phyloP scores from a whole-genome alignment of 306 rosid species.

The Bauhinia variegata region DNA sequence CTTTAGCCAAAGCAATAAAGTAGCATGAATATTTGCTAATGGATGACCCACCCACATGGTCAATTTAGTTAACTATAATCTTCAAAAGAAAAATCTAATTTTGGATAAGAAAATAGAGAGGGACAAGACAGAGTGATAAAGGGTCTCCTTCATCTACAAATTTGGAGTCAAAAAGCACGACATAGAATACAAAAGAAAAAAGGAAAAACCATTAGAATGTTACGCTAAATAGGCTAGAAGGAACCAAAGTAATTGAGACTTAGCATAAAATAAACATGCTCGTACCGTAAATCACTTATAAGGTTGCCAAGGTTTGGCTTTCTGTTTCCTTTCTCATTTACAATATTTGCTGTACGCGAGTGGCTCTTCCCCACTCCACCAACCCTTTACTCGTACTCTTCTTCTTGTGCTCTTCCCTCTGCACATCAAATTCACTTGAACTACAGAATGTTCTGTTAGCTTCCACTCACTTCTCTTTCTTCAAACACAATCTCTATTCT shows the following conservation, averaged over 20 bases:
- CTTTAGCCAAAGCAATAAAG: slow-evolving; percentile 25
- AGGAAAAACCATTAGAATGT: slow-evolving; percentile 19
- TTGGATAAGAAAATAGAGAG: slow-evolving; percentile 6
- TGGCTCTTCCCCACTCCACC: slow-evolving; percentile 42
- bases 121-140: slow-evolving; percentile 37
- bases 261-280: slow-evolving; percentile 31
- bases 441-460: slow-evolving; percentile 13
- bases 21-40: slow-evolving; percentile 10
- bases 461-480: slow-evolving; percentile 19
- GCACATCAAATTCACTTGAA: slow-evolving; percentile 14
- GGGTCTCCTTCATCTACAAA: slow-evolving; percentile 17
- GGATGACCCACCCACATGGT: slow-evolving; percentile 42
- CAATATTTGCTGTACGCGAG: slow-evolving; percentile 25
- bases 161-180: background rate
- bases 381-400: slow-evolving; percentile 29
- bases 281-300: slow-evolving; percentile 37
- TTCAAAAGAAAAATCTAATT: background rate
- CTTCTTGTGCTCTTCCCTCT: slow-evolving; percentile 31
- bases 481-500: slow-evolving; percentile 12
- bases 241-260: slow-evolving; percentile 25
- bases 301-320: slow-evolving; percentile 39
- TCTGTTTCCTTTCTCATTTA: slow-evolving; percentile 38
- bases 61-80: slow-evolving; percentile 9
- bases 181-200: slow-evolving; percentile 19
- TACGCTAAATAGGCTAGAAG: slow-evolving; percentile 13